Percentiles rank a stretch among this genome's conserved stretches.
phyloP scores from a whole-genome alignment of 306 rosid genomes.

The apple (Malus domestica) region ASM211411v1 NC_041801.1:13583001-13583500 shows the following conservation, averaged over 20 bases:
- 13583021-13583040: background rate
- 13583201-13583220: background rate
- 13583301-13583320: conserved; percentile 90
- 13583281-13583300: conserved; percentile 68
- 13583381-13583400: background rate
- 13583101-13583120: background rate
- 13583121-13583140: background rate
- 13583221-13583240: conserved; percentile 50
- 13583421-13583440: background rate
- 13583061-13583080: background rate
- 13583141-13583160: background rate
- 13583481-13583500: conserved; percentile 62
- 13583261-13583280: conserved; percentile 92
- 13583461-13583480: conserved; percentile 61
- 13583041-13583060: background rate
- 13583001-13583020: too few species aligned
- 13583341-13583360: conserved; percentile 65
- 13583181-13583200: background rate
- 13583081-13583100: background rate
- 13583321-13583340: conserved; percentile 58
- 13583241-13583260: conserved; percentile 69
- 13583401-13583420: background rate
- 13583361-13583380: conserved; percentile 32
- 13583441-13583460: conserved; percentile 84
- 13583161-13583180: background rate